Evolutionary conservation across 2,329 filamentous ascomycete genomes (phyloP).

Genomic region (Aspergillus niger): DNA sequence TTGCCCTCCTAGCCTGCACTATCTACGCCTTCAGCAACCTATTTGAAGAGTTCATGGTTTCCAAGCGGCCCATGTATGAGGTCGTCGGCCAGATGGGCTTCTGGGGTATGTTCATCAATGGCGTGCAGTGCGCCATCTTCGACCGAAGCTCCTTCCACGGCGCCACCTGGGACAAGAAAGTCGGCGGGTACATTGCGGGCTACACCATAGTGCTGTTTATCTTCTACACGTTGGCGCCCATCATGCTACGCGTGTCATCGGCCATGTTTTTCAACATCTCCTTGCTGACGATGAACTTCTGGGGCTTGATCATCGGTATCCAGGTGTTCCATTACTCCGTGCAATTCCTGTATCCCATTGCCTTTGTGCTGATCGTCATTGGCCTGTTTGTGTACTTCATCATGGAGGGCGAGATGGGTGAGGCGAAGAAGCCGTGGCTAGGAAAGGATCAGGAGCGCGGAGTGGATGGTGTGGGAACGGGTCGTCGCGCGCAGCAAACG

Average conservation of each 20-base stretch:
- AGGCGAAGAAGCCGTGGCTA: slow-evolving; percentile 92
- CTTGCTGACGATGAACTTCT: slow-evolving; percentile 90
- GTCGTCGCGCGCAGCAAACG: slow-evolving; percentile 9
- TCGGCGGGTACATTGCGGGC: slow-evolving; percentile 80
- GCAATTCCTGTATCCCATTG: slow-evolving; percentile 90
- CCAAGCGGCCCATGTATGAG: slow-evolving; percentile 82
- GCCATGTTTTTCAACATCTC: slow-evolving; percentile 97
- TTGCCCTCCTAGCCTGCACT: slow-evolving; percentile 82
- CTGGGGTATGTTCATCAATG: slow-evolving; percentile 87
- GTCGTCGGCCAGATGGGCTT: slow-evolving; percentile 87
- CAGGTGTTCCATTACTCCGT: slow-evolving; percentile 77
- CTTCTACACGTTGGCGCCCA: slow-evolving; percentile 84
- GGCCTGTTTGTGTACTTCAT: slow-evolving; percentile 86
- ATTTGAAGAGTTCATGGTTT: slow-evolving; percentile 90
- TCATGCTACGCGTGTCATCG: slow-evolving; percentile 85
- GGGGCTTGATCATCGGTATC: slow-evolving; percentile 90
- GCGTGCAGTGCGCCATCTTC: slow-evolving; percentile 85
- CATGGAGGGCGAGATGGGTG: slow-evolving; percentile 76
- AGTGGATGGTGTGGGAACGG: slow-evolving; percentile 45
- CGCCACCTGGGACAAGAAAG: slow-evolving; percentile 65
- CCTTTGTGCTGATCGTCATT: slow-evolving; percentile 88
- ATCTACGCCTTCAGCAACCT: slow-evolving; percentile 89
- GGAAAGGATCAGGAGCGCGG: slow-evolving; percentile 81
- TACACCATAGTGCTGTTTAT: slow-evolving; percentile 80
- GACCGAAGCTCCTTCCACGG: slow-evolving; percentile 71